Evolutionary conservation across 495 filamentous ascomycete genomes (phyloP).

Genomic region (Apiosordaria backusii): DNA sequence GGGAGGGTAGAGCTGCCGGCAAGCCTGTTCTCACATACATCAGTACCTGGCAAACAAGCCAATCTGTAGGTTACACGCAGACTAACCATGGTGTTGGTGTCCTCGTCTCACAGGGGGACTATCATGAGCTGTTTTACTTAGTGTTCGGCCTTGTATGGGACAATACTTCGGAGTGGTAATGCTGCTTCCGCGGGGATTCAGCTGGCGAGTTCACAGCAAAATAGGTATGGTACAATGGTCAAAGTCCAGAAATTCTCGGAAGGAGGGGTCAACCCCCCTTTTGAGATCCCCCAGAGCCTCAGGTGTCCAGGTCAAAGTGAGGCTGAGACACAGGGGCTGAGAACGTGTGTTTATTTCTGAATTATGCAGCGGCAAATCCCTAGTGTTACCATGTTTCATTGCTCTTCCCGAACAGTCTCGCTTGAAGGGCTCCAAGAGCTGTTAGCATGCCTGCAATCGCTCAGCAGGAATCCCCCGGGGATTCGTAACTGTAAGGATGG

Average conservation of each 20-base stretch:
- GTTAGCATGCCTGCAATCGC: too few species aligned
- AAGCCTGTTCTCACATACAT: conserved; percentile 1
- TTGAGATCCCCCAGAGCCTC: not conserved
- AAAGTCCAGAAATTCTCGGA: not conserved
- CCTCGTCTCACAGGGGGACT: not conserved
- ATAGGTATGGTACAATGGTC: not conserved
- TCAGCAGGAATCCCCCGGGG: not conserved
- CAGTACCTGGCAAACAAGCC: too few species aligned
- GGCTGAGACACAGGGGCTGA: conserved; percentile 3
- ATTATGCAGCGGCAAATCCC: not conserved
- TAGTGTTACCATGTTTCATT: not conserved
- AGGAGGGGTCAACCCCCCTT: not conserved
- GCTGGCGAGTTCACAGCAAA: not conserved
- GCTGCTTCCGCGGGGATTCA: not conserved
- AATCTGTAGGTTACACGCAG: too few species aligned
- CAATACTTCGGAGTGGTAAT: too few species aligned
- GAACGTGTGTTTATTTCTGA: not conserved
- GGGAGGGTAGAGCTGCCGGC: conserved; percentile 20
- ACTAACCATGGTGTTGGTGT: not conserved
- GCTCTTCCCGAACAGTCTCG: not conserved
- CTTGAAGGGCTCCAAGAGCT: not conserved
- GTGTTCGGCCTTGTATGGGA: too few species aligned
- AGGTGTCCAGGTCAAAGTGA: not conserved
- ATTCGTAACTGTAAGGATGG: not conserved
- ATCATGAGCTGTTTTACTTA: too few species aligned